Evolutionary conservation across 192 early-diverging fungal genomes (phyloP).

Genomic region (Coemansia sp.): DNA sequence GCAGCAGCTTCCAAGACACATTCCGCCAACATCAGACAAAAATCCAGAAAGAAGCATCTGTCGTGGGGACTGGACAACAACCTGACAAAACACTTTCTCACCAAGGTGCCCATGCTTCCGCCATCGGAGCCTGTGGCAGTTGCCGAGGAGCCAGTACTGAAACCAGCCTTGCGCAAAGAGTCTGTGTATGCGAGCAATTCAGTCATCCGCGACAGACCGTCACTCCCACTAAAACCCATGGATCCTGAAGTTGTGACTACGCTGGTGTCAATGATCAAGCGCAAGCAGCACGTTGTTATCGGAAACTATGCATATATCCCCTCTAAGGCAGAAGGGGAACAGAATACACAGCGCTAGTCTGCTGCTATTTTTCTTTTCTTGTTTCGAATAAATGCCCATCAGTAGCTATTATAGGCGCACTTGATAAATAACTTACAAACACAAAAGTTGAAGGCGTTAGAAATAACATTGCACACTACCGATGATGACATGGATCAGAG

Average conservation of each 20-base stretch:
- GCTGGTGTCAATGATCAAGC: background rate
- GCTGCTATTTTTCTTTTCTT: background rate
- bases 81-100: constrained; percentile 49
- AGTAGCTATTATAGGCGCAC: too few relatives aligned
- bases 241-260: background rate
- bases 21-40: background rate
- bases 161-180: constrained; percentile 48
- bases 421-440: too few relatives aligned
- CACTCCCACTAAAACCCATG: background rate
- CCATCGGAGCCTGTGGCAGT: constrained; percentile 15
- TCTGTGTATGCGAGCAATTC: constrained; percentile 29
- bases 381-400: too few relatives aligned
- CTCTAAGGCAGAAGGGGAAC: background rate
- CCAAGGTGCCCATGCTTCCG: constrained; percentile 48
- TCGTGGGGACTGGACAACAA: constrained; percentile 51
- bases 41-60: constrained; percentile 31
- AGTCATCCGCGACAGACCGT: background rate
- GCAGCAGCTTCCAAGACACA: background rate
- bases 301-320: background rate
- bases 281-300: background rate
- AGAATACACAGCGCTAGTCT: constrained; percentile 8
- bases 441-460: too few relatives aligned
- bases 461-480: too few relatives aligned
- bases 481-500: too few relatives aligned
- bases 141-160: constrained; percentile 16